phyloP scores from a whole-genome alignment of 2,329 filamentous ascomycete genomes.

The Calycina marina region DNA sequence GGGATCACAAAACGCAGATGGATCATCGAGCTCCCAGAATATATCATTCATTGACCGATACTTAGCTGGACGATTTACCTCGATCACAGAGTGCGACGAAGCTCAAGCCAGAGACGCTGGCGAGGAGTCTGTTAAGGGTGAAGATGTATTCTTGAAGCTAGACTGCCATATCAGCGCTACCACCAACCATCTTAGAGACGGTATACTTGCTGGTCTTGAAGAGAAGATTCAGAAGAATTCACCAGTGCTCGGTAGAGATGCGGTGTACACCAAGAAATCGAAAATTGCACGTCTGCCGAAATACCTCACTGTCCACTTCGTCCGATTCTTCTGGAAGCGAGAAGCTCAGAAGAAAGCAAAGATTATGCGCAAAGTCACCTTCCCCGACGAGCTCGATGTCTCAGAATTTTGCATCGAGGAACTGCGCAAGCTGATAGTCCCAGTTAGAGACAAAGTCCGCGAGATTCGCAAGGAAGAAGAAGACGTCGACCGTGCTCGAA shows the following conservation, averaged over 20 bases:
- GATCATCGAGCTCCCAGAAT: slow-evolving; percentile 30
- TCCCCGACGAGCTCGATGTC: slow-evolving; percentile 82
- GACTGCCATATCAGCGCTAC: slow-evolving; percentile 86
- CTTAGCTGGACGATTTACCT: slow-evolving; percentile 70
- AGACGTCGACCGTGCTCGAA: slow-evolving; percentile 80
- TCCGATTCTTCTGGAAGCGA: slow-evolving; percentile 95
- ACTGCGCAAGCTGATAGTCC: slow-evolving; percentile 66
- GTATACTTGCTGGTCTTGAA: slow-evolving; percentile 64
- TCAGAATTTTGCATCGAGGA: slow-evolving; percentile 94
- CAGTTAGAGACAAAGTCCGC: slow-evolving; percentile 90
- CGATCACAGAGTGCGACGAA: slow-evolving; percentile 72
- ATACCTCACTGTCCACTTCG: slow-evolving; percentile 92
- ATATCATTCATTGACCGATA: slow-evolving; percentile 79
- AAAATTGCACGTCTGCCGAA: slow-evolving; percentile 81
- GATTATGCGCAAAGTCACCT: slow-evolving; percentile 98
- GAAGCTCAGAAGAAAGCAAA: slow-evolving; percentile 97
- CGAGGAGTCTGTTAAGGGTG: slow-evolving; percentile 52
- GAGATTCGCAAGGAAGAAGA: slow-evolving; percentile 91
- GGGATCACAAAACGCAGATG: slow-evolving; percentile 31
- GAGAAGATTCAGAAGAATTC: slow-evolving; percentile 90
- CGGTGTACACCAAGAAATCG: slow-evolving; percentile 80
- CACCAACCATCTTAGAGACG: slow-evolving; percentile 84
- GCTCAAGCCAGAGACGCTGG: slow-evolving; percentile 57
- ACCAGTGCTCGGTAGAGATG: slow-evolving; percentile 59
- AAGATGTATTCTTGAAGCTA: slow-evolving; percentile 76